These are phyloP conservation scores for Starmera quercuum DNA, from an alignment of 805 yeast genomes.

Conservation along the genomic window DNA sequence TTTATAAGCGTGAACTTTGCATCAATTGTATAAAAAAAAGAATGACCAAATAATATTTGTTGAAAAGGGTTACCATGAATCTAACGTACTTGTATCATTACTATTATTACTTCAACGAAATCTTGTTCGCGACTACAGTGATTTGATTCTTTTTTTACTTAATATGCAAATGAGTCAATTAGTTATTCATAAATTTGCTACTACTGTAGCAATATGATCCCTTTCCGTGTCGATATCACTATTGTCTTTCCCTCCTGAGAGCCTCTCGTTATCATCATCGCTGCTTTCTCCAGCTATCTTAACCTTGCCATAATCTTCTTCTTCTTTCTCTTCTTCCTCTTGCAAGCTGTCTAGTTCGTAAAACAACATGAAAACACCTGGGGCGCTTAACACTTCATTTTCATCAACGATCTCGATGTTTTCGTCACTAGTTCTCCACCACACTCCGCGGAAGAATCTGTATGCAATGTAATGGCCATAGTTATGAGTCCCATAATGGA, in stretches of 20 bases:
- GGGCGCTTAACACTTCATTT: conserved; percentile 69
- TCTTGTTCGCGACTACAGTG: too few relatives aligned
- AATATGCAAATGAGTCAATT: too few relatives aligned
- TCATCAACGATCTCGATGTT: conserved; percentile 75
- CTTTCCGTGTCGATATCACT: background rate
- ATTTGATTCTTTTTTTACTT: too few relatives aligned
- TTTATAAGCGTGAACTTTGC: too few relatives aligned
- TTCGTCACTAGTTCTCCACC: conserved; percentile 97
- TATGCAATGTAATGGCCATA: conserved; percentile 96
- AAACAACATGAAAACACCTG: conserved; percentile 89
- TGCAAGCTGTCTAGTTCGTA: conserved; percentile 53
- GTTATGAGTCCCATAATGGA: conserved; percentile 93
- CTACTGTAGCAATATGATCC: background rate
- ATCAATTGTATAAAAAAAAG: too few relatives aligned
- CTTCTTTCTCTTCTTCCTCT: conserved; percentile 12
- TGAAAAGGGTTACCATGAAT: too few relatives aligned
- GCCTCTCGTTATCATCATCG: background rate
- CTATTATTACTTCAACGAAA: too few relatives aligned
- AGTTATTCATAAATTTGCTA: conserved; percentile 1
- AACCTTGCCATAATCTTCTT: conserved; percentile 2
- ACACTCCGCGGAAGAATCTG: conserved; percentile 70
- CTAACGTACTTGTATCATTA: too few relatives aligned
- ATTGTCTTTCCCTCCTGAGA: background rate
- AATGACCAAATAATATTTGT: too few relatives aligned
- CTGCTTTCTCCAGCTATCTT: conserved; percentile 1